Evolutionary conservation across 1,284 basidiomycete genomes (phyloP), one percentile per base, ranked within the genome.

Genomic region (Cryptococcus hybrid): DNA sequence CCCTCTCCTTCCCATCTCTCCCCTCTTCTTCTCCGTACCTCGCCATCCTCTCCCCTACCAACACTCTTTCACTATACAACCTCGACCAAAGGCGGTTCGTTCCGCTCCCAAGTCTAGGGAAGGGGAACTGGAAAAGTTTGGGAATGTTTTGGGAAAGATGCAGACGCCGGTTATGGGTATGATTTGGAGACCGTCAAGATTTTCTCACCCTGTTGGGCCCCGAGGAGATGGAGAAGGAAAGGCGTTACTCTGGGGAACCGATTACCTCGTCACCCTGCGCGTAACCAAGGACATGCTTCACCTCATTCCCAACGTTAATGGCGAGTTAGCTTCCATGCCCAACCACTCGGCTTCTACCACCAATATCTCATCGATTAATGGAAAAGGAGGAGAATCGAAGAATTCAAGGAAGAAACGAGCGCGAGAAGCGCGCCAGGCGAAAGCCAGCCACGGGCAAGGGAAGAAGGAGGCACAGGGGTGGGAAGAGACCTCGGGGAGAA

Each of bases 11-110:
- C 55, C 82, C 94, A 53, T 93, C 77, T 82, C 83, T 0, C 74
- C 96, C 40, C 86, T 74, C 76, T 54, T 82, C 94, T 54, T 70
- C 0, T 66, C 74, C 4, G 59, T 73, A 9, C 65, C 74, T 35
- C 78, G 81, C 38, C 81, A 86, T n/a, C 85, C 34, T 85, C 91
- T 68, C 73, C 81, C 0, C 85, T 89, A n/a, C 90, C 93, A 77
- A 82, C 83, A 0, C 74, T 96, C 39, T 86, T 89, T 66, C 89
- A 67, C 81, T 93, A 49, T 96, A 89, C 80, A 24, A 24, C 24
- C 24, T 24, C 24, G 24, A 24, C 24, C 24, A 24, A 24, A 24
- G 24, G 24, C 24, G 24, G 24, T 24, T 24, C 24, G 24, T 24
- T 24, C 24, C 24, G 24, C 24, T 24, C 24, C 24, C 24, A 24